Evolutionary conservation across 2,329 filamentous ascomycete species (phyloP).

Genomic region (Ampelomyces quisqualis): DNA sequence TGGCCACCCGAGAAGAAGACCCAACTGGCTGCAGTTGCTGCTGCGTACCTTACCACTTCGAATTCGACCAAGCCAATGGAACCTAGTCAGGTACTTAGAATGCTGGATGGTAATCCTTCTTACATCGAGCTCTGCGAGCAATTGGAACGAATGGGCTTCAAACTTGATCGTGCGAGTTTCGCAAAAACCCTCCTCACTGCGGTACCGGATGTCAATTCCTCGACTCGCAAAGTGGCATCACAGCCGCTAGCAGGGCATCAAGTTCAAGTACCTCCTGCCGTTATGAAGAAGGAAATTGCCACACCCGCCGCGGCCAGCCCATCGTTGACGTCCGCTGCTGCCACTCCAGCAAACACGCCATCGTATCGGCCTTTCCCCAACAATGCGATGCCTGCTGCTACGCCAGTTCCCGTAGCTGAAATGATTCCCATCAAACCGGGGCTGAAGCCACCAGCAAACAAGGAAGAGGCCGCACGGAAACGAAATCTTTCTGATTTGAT

Average conservation of each 20-base stretch:
- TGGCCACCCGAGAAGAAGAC: slow-evolving; percentile 57
- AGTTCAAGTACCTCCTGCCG: slow-evolving; percentile 22
- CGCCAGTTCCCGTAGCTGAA: slow-evolving; percentile 31
- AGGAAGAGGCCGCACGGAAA: slow-evolving; percentile 59
- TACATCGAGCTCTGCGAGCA: slow-evolving; percentile 58
- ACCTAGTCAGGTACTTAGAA: slow-evolving; percentile 45
- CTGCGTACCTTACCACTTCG: slow-evolving; percentile 48
- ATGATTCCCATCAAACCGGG: slow-evolving; percentile 34
- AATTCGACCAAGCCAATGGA: slow-evolving; percentile 47
- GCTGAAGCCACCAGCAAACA: slow-evolving; percentile 46
- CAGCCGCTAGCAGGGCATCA: slow-evolving; percentile 12
- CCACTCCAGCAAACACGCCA: slow-evolving; percentile 13
- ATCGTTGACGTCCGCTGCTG: slow-evolving; percentile 15
- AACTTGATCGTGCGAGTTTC: slow-evolving; percentile 55
- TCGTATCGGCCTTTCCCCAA: slow-evolving; percentile 20
- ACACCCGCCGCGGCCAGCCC: slow-evolving; percentile 19
- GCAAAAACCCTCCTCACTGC: slow-evolving; percentile 53
- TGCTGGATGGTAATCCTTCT: slow-evolving; percentile 56
- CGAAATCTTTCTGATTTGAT: slow-evolving; percentile 56
- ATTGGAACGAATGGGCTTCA: slow-evolving; percentile 53
- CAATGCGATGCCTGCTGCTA: slow-evolving; percentile 14
- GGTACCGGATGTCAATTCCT: slow-evolving; percentile 46
- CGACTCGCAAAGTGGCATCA: slow-evolving; percentile 20
- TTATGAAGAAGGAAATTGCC: slow-evolving; percentile 22
- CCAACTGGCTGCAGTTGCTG: slow-evolving; percentile 53